Conservation (phyloP, 2,329 filamentous ascomycete genomes). For the Cladosporium phlei region DNA sequence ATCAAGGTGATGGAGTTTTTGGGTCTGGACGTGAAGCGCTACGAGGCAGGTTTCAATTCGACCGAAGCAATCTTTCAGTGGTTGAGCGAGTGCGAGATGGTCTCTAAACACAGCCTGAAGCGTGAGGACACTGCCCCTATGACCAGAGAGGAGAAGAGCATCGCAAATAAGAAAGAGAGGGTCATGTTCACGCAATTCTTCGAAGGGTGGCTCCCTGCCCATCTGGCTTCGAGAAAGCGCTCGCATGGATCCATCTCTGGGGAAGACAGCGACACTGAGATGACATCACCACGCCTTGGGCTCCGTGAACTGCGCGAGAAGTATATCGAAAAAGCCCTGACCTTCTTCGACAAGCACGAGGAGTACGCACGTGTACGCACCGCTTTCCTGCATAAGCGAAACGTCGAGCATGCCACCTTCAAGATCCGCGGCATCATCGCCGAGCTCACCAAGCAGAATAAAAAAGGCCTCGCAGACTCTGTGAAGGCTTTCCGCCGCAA, state of each 20-base stretch:
- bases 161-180: slow-evolving; percentile 48
- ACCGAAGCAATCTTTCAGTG: slow-evolving; percentile 60
- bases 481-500: slow-evolving; percentile 27
- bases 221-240: slow-evolving; percentile 30
- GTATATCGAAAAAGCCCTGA: slow-evolving; percentile 52
- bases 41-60: slow-evolving; percentile 52
- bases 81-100: slow-evolving; percentile 54
- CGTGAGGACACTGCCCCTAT: slow-evolving; percentile 12
- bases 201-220: slow-evolving; percentile 57
- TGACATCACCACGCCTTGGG: neutral
- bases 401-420: slow-evolving; percentile 20
- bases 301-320: slow-evolving; percentile 36
- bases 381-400: slow-evolving; percentile 18
- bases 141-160: slow-evolving; percentile 45
- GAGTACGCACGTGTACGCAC: slow-evolving; percentile 20
- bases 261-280: neutral
- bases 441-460: slow-evolving; percentile 16
- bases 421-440: slow-evolving; percentile 22
- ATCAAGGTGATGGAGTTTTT: slow-evolving; percentile 57
- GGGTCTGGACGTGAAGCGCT: slow-evolving; percentile 50
- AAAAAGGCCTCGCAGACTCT: slow-evolving; percentile 24
- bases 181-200: slow-evolving; percentile 58
- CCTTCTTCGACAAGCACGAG: slow-evolving; percentile 23
- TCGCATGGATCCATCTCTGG: neutral
- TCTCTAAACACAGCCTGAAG: slow-evolving; percentile 42